Evolutionary conservation across 2,329 filamentous ascomycete genomes (phyloP), one percentile per base, ranked within the genome.

Genomic region (Monilinia fructigena): DNA sequence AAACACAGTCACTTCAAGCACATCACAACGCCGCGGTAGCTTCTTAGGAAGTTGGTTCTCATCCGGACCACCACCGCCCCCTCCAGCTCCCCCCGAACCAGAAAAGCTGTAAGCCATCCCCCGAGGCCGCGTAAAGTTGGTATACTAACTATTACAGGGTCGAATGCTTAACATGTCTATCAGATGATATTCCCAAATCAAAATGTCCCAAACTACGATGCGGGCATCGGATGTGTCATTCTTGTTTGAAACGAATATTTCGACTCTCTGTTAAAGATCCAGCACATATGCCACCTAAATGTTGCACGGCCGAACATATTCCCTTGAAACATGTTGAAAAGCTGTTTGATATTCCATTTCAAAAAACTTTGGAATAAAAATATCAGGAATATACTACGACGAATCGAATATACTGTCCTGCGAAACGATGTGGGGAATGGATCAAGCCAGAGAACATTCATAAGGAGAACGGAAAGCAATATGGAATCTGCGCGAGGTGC

Each of bases 321-420:
- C 86, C 89, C 0, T 79, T 93, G 8, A 88, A 87, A 71, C 87
- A 92, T 75, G 92, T 94, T 38, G 90, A 94, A 16, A 83, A 83
- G 31, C 80, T 95, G 10, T 93, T 96, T 74, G 85, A 91, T 73
- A 75, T 82, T 66, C 82, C 83, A 63, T 94, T 94, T 95, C 81
- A 94, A 95, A 79, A 86, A 82, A 70, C 82, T 81, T 1, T 96
- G 92, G 91, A 94, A 95, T 75, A 84, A 83, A 94, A 92, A 74
- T 95, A 89, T 74, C 82, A 87, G 72, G 91, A 96, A 75, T 91
- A 86, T 73, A 89, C 89, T 5, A 88, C 89, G 0, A 85, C 84
- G 61, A 91, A 91, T 74, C 86, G 90, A 55, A 82, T 93, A 47
- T 94, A 94, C 76, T 96, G 93, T 72, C 90, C 92, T 0, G 82